Evolutionary conservation across 768 basidiomycete species (phyloP).

Genomic region (Gautieria morchelliformis): DNA sequence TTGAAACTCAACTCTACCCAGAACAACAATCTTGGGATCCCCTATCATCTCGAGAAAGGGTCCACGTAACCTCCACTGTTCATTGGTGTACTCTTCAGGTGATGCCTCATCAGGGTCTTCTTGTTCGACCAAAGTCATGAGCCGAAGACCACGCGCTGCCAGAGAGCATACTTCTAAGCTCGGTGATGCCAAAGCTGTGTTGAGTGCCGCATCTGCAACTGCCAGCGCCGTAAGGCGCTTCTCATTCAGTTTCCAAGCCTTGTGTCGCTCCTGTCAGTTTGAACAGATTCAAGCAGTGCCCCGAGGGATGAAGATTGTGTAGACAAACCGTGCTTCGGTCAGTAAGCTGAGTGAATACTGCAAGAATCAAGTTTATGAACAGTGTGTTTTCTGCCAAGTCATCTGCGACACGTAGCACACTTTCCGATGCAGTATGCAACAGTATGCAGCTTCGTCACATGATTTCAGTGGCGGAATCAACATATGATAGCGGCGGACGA

Average conservation of each 20-base stretch:
- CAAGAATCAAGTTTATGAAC: neutral
- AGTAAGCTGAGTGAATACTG: neutral
- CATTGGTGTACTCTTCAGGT: slow-evolving; percentile 44
- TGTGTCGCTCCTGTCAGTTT: neutral
- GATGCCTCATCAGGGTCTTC: slow-evolving; percentile 48
- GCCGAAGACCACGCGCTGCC: slow-evolving; percentile 60
- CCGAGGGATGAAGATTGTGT: neutral
- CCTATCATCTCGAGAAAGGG: slow-evolving; percentile 73
- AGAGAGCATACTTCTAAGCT: slow-evolving; percentile 56
- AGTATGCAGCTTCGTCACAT: neutral
- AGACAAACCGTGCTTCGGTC: slow-evolving; percentile 1
- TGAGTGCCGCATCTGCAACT: slow-evolving; percentile 62
- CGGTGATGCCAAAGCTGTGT: slow-evolving; percentile 61
- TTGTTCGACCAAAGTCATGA: slow-evolving; percentile 58
- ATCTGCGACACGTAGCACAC: slow-evolving; percentile 52
- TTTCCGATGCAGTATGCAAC: slow-evolving; percentile 33
- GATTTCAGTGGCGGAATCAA: neutral
- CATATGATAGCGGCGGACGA: neutral
- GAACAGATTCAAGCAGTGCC: neutral
- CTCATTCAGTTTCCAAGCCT: slow-evolving; percentile 5
- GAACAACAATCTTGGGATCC: slow-evolving; percentile 58
- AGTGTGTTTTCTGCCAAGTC: slow-evolving; percentile 26
- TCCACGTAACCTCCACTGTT: slow-evolving; percentile 50
- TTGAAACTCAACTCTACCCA: slow-evolving; percentile 73
- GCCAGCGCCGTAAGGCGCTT: slow-evolving; percentile 54